Base-by-base conservation (phyloP, 2,329 filamentous ascomycete species). In the Sclerotinia spermophila region DNA sequence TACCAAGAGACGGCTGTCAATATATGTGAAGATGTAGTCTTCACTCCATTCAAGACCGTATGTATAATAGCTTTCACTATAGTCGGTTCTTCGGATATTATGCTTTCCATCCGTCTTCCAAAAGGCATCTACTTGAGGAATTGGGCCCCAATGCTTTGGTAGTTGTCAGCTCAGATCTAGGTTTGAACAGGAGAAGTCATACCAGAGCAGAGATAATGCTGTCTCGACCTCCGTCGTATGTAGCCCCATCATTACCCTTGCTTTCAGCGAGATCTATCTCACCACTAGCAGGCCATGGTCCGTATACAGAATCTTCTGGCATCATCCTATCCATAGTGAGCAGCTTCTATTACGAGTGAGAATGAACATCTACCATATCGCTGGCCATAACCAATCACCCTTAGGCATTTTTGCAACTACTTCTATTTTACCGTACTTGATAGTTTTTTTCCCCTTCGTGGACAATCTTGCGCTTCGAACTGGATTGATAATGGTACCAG, bases 371-470 rank as follows among this genome's bases (percentile, higher is more conserved):
- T 69, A 67, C 75, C 75, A 76, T 55, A 84, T 82, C 2, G 80
- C 80, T 42, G 83, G 85, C 85, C 85, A 87, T 35, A 87, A 77
- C 86, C 86, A 87, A 75, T 87, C 84, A 6, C 86, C 85, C 45
- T 77, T 78, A 10, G 86, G 84, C 74, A 87, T 76, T 71, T 84
- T 83, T 27, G 86, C 86, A 5, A 83, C 81, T 11, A 88, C 84
- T 74, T 88, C 86, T 44, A 87, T 82, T 59, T 82, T 79, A 1
- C 85, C 85, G 74, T 86, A 86, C 53, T 77, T 80, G 73, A 86
- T 83, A 19, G 79, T 80, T 71, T 82, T 82, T 68, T 82, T 84
- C 17, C 82, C 82, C 71, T 81, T 81, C 13, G 85, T 86, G 35
- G 80, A 82, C 15, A 87, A 75, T 19, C 85, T 81, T 11, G 83